Percentiles rank a stretch among this genome's conserved stretches.
Conservation (phyloP, 2,329 filamentous ascomycete genomes). For the Chrysosporium keratinophilum region DNA sequence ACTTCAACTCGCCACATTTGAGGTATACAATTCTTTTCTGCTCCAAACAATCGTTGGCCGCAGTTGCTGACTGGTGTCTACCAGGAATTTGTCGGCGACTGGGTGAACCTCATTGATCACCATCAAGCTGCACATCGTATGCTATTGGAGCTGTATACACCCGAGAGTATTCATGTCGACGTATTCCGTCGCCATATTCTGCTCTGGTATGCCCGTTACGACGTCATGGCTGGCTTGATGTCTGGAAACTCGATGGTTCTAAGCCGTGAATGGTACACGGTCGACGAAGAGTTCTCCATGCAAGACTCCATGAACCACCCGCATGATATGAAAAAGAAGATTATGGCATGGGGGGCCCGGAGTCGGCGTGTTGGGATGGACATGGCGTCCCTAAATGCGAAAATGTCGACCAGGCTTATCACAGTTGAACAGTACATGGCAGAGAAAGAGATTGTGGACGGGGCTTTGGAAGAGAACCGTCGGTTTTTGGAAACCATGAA, state of each 20-base stretch:
- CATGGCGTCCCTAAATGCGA: slow-evolving; percentile 66
- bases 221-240: slow-evolving; percentile 73
- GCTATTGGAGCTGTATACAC: slow-evolving; percentile 65
- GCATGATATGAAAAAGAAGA: slow-evolving; percentile 52
- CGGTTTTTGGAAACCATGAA: slow-evolving; percentile 52
- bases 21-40: slow-evolving; percentile 51
- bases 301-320: slow-evolving; percentile 51
- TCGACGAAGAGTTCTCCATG: slow-evolving; percentile 53
- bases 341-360: slow-evolving; percentile 56
- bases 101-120: slow-evolving; percentile 85
- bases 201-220: slow-evolving; percentile 84
- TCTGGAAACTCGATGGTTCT: slow-evolving; percentile 66
- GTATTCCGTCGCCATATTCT: slow-evolving; percentile 63
- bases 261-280: slow-evolving; percentile 65
- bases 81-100: slow-evolving; percentile 89
- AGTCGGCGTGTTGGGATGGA: slow-evolving; percentile 67
- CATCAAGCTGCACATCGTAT: slow-evolving; percentile 82
- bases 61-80: slow-evolving; percentile 14
- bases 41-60: neutral
- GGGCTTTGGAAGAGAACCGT: slow-evolving; percentile 33
- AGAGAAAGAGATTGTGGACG: slow-evolving; percentile 49
- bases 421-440: slow-evolving; percentile 52
- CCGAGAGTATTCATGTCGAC: slow-evolving; percentile 61
- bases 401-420: slow-evolving; percentile 54
- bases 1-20: slow-evolving; percentile 82